Base-by-base conservation (phyloP, 345 rosid species). In the Populus ilicifolia region DNA sequence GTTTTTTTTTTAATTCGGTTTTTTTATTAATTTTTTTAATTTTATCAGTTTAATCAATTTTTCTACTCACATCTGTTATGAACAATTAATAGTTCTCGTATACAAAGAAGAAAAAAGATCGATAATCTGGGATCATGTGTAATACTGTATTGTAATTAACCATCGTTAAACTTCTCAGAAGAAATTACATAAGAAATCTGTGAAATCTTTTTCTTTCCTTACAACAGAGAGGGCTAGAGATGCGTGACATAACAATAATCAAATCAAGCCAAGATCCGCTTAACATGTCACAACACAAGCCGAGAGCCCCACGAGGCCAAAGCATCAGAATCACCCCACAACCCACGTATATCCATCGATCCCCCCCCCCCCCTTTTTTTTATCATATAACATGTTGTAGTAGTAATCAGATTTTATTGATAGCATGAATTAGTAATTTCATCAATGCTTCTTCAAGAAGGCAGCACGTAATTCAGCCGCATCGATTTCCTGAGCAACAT, bases 391-490 rank as follows among this genome's bases (percentile, higher is more conserved):
- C 64, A 10, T n/a, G 29, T 1, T 59, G 12, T 10, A 59, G 64
- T 23, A 23, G 64, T 23, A 59, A 59, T 59, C 64, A 10, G 25
- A 59, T 59, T 59, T n/a, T 59, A 59, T n/a, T 59, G 10, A 59
- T 4, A 59, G 10, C 27, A n/a, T 0, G 4, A 11, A 13, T 8
- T 59, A 23, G 14, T 12, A 9, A 21, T 46, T 11, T 39, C 17
- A 18, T 69, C 46, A 82, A 3, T 88, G 71, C 81, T 78, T 86
- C 92, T 89, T 92, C 87, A 94, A 81, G 69, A 91, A 88, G 52
- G 75, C 18, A 33, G 90, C 93, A 23, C 97, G 81, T 1, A 94
- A 86, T 77, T 89, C 96, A 12, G 92, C 96, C 18, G 79, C 88
- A 80, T 94, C 96, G 36, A 90, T 77, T 82, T 89, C 97, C 12